Evolutionary conservation across 164 flowering plant species (phyloP).

Genomic region (Chimonanthus salicifolius): DNA sequence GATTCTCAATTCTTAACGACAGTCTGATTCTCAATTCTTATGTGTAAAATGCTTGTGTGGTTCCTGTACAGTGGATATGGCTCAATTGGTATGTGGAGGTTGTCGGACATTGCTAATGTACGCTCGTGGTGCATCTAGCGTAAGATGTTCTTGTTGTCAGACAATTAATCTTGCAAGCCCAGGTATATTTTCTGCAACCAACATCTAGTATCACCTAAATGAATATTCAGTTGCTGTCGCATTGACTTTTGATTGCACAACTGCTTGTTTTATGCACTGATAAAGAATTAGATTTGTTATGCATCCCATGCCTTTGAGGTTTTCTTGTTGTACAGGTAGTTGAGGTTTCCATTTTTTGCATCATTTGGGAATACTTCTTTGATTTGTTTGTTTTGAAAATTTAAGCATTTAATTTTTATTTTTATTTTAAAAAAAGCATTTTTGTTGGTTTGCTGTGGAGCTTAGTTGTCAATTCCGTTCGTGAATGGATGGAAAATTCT

Average conservation of each 20-base stretch:
- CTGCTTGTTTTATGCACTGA: background rate
- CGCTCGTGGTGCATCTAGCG: constrained; percentile 88
- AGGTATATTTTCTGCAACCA: constrained; percentile 27
- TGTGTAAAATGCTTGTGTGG: constrained; percentile 1
- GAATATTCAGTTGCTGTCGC: background rate
- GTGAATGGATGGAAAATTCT: too few relatives aligned
- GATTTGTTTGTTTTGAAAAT: background rate
- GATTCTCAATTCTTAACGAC: too few relatives aligned
- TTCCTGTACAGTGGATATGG: constrained; percentile 63
- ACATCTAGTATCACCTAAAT: too few relatives aligned
- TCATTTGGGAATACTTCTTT: background rate
- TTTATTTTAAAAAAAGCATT: background rate
- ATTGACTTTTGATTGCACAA: too few relatives aligned
- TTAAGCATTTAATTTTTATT: background rate
- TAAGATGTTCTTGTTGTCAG: constrained; percentile 95
- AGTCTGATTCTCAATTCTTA: too few relatives aligned
- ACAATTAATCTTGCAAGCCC: constrained; percentile 66
- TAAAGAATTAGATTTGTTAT: too few relatives aligned
- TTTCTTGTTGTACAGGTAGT: too few relatives aligned
- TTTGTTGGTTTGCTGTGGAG: background rate
- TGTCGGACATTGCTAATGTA: constrained; percentile 89
- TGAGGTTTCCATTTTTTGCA: too few relatives aligned
- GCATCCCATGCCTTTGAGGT: too few relatives aligned
- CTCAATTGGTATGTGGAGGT: constrained; percentile 87
- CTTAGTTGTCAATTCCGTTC: too few relatives aligned